Evolutionary conservation across 2,329 filamentous ascomycete species (phyloP).

Genomic region (Cadophora sp.): DNA sequence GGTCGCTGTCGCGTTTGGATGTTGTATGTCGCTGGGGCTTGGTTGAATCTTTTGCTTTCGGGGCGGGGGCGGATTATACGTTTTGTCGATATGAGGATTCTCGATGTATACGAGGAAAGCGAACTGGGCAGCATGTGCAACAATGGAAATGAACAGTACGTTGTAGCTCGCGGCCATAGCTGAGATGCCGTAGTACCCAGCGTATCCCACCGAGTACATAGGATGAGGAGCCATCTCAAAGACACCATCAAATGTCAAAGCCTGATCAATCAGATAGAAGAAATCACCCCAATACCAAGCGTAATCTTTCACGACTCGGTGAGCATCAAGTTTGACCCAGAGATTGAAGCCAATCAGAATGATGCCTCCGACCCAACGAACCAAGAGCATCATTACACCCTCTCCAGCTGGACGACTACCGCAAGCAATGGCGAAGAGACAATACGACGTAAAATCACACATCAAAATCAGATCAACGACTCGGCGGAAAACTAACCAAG

Average conservation of each 20-base stretch:
- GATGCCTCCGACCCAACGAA: slow-evolving; percentile 82
- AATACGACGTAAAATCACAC: slow-evolving; percentile 98
- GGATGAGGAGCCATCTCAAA: slow-evolving; percentile 99
- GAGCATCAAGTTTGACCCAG: slow-evolving; percentile 98
- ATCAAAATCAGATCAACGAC: slow-evolving; percentile 97
- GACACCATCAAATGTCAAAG: slow-evolving; percentile 96
- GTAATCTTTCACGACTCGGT: slow-evolving; percentile 97
- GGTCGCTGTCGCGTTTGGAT: slow-evolving; percentile 45
- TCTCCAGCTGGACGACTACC: slow-evolving; percentile 78
- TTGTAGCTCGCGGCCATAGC: slow-evolving; percentile 98
- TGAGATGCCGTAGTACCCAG: slow-evolving; percentile 97
- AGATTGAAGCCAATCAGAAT: slow-evolving; percentile 89
- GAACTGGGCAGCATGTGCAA: slow-evolving; percentile 94
- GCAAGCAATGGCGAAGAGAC: slow-evolving; percentile 92
- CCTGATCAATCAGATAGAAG: slow-evolving; percentile 97
- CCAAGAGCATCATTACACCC: slow-evolving; percentile 68
- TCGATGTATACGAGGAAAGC: slow-evolving; percentile 91
- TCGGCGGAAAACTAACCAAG: slow-evolving; percentile 95
- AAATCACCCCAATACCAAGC: slow-evolving; percentile 99
- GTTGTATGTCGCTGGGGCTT: slow-evolving; percentile 44
- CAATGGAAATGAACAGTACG: slow-evolving; percentile 94
- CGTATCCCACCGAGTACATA: slow-evolving; percentile 99
- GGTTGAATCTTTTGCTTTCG: slow-evolving; percentile 54
- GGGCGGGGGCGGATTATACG: slow-evolving; percentile 88
- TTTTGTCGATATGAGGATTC: slow-evolving; percentile 98